phyloP scores from a whole-genome alignment of 345 rosid genomes.

The Angophora floribunda region DNA sequence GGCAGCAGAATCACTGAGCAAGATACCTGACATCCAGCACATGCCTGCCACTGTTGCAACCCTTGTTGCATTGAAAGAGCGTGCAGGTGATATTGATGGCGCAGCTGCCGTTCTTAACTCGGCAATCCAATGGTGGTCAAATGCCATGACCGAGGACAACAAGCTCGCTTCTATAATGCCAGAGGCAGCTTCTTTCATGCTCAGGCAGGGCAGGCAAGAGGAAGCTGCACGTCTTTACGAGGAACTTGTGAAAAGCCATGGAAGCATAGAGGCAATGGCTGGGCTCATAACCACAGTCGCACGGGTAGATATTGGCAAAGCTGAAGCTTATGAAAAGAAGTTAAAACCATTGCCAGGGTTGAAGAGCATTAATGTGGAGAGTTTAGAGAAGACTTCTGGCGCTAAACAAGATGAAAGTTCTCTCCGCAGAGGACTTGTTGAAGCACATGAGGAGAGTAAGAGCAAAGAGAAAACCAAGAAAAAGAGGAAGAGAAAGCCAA shows the following conservation, averaged over 20 bases:
- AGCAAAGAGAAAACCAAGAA: slow-evolving; percentile 73
- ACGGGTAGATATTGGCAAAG: slow-evolving; percentile 68
- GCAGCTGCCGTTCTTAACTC: slow-evolving; percentile 69
- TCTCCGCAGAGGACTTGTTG: slow-evolving; percentile 12
- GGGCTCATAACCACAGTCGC: slow-evolving; percentile 92
- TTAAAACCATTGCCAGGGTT: slow-evolving; percentile 71
- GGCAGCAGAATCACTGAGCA: slow-evolving; percentile 76
- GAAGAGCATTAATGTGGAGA: slow-evolving; percentile 61
- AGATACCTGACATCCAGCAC: slow-evolving; percentile 77
- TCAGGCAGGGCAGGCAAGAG: slow-evolving; percentile 75
- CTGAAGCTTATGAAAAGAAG: slow-evolving; percentile 75
- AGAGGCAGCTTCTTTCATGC: slow-evolving; percentile 91
- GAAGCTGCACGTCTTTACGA: slow-evolving; percentile 78
- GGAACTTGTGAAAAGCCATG: slow-evolving; percentile 68
- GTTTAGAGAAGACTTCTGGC: slow-evolving; percentile 80
- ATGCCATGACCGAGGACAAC: slow-evolving; percentile 75
- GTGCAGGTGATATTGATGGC: slow-evolving; percentile 78
- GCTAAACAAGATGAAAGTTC: slow-evolving; percentile 68
- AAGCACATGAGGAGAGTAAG: slow-evolving; percentile 48
- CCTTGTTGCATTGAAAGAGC: slow-evolving; percentile 82
- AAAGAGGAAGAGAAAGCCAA: slow-evolving; percentile 98
- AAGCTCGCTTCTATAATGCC: slow-evolving; percentile 65
- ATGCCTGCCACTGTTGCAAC: slow-evolving; percentile 93
- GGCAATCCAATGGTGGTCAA: slow-evolving; percentile 86
- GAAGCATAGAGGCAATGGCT: slow-evolving; percentile 62